Evolutionary conservation across 2,329 filamentous ascomycete genomes (phyloP), one percentile per base, ranked within the genome.

Genomic region (Trichoderma asperellum): DNA sequence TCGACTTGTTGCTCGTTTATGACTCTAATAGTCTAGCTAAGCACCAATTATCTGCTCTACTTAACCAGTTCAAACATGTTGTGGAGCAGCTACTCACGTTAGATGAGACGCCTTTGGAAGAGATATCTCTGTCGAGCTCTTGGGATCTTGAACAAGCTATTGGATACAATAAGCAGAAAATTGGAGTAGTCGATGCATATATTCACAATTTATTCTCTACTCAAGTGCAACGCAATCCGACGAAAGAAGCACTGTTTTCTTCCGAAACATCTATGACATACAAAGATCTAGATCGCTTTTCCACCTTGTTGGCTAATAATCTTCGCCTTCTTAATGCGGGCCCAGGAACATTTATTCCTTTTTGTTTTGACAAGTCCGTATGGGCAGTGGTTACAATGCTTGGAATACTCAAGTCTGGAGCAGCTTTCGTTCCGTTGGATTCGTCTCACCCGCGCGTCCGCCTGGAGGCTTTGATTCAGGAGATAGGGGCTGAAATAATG

Each of bases 371-470:
- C 12, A 72, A 76, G 70, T 74, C 68, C 10, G 32, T 60, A 21
- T 73, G 70, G 71, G 69, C 72, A 10, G 34, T 72, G 8, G 69
- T 76, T 2, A 72, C 73, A 1, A 74, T 75, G 65, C 55, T 77
- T n/a, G 76, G 67, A n/a, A 70, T 77, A 40, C 63, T 77, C 27
- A 76, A 76, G 53, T 71, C 74, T 16, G 77, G 76, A 0, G 76
- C 72, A 24, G 74, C 32, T 68, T 73, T 71, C 60, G 72, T 78
- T 12, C 59, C 73, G 68, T 70, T 79, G 16, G 77, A 78, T 60
- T 61, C 72, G 2, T 52, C 64, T 2, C 64, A 71, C 27, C 73
- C 72, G 5, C 14, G 21, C 2, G 56, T 29, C 3, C 68, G 64
- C 2, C 35, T 52, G 1, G 21, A 71, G 21, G n/a, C 58, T 1